Conservation (phyloP, 768 basidiomycete genomes). For the Xerocomus brunneocitrinus region DNA sequence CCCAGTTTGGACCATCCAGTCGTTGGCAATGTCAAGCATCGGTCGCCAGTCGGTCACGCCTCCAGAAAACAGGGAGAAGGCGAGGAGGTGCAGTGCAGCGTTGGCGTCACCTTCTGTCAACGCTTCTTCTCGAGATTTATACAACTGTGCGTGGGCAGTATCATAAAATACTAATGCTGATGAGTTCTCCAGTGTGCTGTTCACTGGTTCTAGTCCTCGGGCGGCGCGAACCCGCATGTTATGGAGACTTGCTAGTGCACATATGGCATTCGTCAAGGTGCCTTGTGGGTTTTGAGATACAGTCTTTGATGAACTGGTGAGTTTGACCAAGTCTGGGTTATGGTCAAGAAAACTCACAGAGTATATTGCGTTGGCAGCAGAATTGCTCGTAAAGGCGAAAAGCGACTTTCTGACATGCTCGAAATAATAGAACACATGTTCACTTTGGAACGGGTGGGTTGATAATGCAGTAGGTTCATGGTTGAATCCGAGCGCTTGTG, state of each 20-base stretch:
- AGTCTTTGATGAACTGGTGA: conserved; percentile 29
- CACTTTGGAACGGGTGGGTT: conserved; percentile 45
- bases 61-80: conserved; percentile 67
- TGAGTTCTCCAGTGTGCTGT: conserved; percentile 50
- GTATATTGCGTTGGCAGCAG: conserved; percentile 60
- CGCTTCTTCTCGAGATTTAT: conserved; percentile 48
- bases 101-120: conserved; percentile 68
- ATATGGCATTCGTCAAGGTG: conserved; percentile 66
- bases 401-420: conserved; percentile 64
- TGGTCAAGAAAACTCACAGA: conserved; percentile 43
- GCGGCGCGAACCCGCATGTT: conserved; percentile 56
- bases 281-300: conserved; percentile 65
- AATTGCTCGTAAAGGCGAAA: conserved; percentile 58
- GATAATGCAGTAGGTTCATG: conserved; percentile 24
- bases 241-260: conserved; percentile 72
- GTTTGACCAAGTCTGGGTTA: conserved; percentile 3
- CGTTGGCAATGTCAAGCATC: conserved; percentile 65
- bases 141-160: conserved; percentile 61
- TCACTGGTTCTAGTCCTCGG: conserved; percentile 55
- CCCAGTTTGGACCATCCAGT: conserved; percentile 71
- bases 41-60: conserved; percentile 65
- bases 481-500: conserved; percentile 27
- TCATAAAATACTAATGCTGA: conserved; percentile 63
- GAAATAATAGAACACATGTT: conserved; percentile 72
- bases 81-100: conserved; percentile 74